Evolutionary conservation across 2,329 filamentous ascomycete species (phyloP).

Genomic region (Phialocephala subalpina): DNA sequence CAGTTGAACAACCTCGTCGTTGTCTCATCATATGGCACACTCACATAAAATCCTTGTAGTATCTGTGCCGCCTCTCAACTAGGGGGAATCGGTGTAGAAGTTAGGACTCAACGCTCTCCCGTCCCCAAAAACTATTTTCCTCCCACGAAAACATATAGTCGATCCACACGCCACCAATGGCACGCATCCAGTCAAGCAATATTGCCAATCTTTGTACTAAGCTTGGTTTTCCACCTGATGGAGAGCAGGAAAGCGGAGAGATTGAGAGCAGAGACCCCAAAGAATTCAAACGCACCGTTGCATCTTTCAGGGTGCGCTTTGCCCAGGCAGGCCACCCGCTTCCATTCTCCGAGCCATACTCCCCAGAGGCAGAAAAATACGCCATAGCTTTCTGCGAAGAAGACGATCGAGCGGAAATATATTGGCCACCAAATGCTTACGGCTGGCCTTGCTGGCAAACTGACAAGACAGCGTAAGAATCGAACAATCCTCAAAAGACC

Average conservation of each 20-base stretch:
- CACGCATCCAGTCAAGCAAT: conserved; percentile 15
- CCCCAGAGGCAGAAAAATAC: conserved; percentile 9
- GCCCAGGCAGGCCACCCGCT: conserved; percentile 9
- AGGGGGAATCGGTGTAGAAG: not conserved
- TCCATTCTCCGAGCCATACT: conserved; percentile 5
- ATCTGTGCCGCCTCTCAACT: not conserved
- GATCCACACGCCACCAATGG: not conserved
- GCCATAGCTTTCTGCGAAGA: conserved; percentile 13
- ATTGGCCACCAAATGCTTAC: conserved; percentile 12
- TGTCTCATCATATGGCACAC: not conserved
- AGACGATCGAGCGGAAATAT: conserved; percentile 4
- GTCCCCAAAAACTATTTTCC: not conserved
- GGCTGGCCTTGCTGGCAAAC: conserved; percentile 13
- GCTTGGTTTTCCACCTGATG: conserved; percentile 11
- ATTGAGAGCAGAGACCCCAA: conserved; percentile 2
- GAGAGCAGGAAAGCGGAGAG: not conserved
- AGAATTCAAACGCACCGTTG: not conserved
- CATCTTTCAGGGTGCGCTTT: not conserved
- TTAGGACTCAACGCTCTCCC: not conserved
- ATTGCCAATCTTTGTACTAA: not conserved
- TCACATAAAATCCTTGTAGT: not conserved
- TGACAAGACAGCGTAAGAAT: conserved; percentile 5
- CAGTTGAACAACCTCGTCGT: not conserved
- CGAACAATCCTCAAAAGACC: not conserved
- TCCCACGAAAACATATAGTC: not conserved